Conservation (phyloP, 768 basidiomycete genomes). For the Phaffia australis region DNA sequence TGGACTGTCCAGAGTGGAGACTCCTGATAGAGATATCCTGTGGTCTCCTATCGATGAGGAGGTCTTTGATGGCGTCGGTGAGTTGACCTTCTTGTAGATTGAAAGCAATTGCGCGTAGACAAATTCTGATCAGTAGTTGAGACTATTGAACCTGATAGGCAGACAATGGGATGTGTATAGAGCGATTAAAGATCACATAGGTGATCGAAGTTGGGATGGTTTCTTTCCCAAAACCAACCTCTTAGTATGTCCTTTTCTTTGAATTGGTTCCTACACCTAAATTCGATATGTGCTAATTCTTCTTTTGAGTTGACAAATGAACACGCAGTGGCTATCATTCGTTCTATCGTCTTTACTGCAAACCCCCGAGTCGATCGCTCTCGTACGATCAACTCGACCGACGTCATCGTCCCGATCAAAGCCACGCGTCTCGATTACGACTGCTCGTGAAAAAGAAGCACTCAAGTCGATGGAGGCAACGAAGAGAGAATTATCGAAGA, state of each 20-base stretch:
- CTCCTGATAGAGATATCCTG: constrained; percentile 44
- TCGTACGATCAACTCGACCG: constrained; percentile 64
- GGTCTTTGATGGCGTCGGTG: constrained; percentile 83
- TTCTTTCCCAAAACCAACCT: constrained; percentile 80
- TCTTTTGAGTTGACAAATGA: neutral
- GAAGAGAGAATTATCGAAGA: neutral
- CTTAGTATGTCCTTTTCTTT: constrained; percentile 50
- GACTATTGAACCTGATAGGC: constrained; percentile 41
- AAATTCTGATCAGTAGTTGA: neutral
- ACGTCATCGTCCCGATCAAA: neutral
- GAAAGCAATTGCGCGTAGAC: neutral
- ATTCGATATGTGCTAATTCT: too few relatives aligned
- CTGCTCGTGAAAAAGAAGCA: constrained; percentile 17
- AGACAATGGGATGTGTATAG: constrained; percentile 94
- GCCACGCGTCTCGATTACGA: neutral
- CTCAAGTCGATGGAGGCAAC: constrained; percentile 15
- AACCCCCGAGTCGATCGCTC: constrained; percentile 58
- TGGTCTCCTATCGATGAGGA: constrained; percentile 81
- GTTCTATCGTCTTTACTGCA: neutral
- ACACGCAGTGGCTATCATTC: constrained; percentile 5
- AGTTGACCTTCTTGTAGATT: constrained; percentile 18
- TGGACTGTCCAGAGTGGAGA: constrained; percentile 68
- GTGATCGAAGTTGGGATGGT: constrained; percentile 53
- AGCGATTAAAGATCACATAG: constrained; percentile 59
- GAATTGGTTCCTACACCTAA: neutral